Base-by-base conservation (phyloP, 1,284 basidiomycete genomes). In the Xanthoconium separans region DNA sequence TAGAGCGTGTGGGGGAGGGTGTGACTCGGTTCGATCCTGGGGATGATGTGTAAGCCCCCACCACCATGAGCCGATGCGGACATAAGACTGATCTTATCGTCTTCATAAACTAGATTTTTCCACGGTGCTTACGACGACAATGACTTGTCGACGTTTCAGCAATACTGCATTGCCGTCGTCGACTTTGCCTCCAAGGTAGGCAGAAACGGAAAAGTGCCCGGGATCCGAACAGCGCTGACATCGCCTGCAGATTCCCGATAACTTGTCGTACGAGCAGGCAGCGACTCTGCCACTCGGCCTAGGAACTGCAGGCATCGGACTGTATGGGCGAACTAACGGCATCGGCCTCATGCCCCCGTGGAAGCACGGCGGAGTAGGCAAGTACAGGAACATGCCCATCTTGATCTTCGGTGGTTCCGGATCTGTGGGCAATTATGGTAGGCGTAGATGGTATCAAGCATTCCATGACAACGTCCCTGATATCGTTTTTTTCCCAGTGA, bases 21-120 rank as follows among this genome's bases (percentile, higher is more conserved):
- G 82, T 85, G 15, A 70, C 71, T 2, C 67, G 71, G 36, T 75
- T 84, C 62, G 68, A 72, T 44, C 75, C 78, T 36, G 84, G 85
- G 3, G 83, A 88, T 62, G 73, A 76, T 63, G 80, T 87, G 81
- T 82, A 66, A 60, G 77, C 8, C 16, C 3, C 18, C 47, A 20
- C 57, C 58, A 30, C 12, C 55, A 18, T 42, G 34, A 31, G 50
- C 43, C 37, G 50, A 56, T 55, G 41, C 4, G 24, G 40, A 44
- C 50, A 40, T 48, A 47, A 57, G 31, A 54, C 57, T 64, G 50
- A 62, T 63, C 55, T 67, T 57, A 57, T 62, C 60, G 34, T 34
- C 16, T 50, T 55, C 54, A 41, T 50, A 37, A 15, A 47, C 51
- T 49, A 83, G 79, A 7, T 65, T 82, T 47, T 73, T 70, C 58